phyloP scores from a whole-genome alignment of 2,329 filamentous ascomycete species.

The Colletotrichum liaoningense region DNA sequence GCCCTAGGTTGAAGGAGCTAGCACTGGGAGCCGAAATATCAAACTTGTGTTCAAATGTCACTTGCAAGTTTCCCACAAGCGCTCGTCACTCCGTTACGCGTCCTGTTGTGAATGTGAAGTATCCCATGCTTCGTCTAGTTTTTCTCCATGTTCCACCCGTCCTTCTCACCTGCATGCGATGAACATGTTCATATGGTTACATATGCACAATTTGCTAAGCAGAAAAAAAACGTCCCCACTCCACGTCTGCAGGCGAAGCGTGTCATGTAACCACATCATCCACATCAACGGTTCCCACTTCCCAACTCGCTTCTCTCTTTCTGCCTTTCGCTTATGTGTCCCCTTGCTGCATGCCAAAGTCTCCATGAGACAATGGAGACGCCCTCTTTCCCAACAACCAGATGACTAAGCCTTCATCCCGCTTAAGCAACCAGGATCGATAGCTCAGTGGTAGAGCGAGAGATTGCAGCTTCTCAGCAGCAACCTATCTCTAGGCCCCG shows the following conservation, averaged over 20 bases:
- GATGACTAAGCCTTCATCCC: conserved; percentile 15
- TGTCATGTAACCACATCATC: no score
- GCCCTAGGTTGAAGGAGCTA: conserved; percentile 29
- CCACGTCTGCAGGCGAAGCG: no score
- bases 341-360: conserved; percentile 3
- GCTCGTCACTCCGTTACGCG: no score
- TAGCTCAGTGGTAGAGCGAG: conserved; percentile 37
- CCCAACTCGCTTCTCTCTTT: background rate
- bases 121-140: background rate
- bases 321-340: background rate
- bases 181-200: background rate
- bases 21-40: conserved; percentile 10
- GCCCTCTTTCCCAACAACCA: rapidly evolving
- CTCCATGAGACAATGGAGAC: conserved; percentile 9
- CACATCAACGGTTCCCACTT: background rate
- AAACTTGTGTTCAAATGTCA: conserved; percentile 13
- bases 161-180: background rate
- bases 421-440: conserved; percentile 17
- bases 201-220: conserved; percentile 12
- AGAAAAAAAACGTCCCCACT: background rate
- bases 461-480: conserved; percentile 28
- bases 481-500: conserved; percentile 35
- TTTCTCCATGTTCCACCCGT: background rate
- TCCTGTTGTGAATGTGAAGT: background rate
- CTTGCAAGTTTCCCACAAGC: background rate